Percentiles rank a stretch among this genome's conserved stretches.
phyloP scores from a whole-genome alignment of 2,329 filamentous ascomycete genomes.

The Aspergillus pseudoviridinutans region DNA sequence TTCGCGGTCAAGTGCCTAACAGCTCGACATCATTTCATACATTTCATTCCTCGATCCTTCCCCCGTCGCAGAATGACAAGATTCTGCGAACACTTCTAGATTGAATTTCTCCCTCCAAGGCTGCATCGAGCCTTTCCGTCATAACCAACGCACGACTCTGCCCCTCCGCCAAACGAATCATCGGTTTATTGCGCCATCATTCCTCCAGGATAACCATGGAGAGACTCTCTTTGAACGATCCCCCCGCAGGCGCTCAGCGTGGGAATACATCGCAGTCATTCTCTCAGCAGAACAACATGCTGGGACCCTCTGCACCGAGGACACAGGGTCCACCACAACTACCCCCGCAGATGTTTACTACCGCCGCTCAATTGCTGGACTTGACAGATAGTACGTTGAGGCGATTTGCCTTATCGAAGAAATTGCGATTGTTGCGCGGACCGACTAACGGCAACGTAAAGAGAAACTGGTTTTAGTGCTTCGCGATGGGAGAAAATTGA shows the following conservation, averaged over 20 bases:
- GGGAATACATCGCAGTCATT: slow-evolving; percentile 27
- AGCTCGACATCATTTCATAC: neutral
- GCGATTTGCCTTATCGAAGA: neutral
- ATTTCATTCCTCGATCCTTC: neutral
- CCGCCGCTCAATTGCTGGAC: slow-evolving; percentile 89
- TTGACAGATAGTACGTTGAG: slow-evolving; percentile 83
- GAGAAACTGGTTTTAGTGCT: slow-evolving; percentile 93
- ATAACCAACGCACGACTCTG: slow-evolving; percentile 3
- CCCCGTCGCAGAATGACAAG: neutral
- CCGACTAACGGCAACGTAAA: slow-evolving; percentile 37
- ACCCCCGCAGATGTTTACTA: slow-evolving; percentile 94
- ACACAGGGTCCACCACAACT: slow-evolving; percentile 44
- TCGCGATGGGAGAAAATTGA: slow-evolving; percentile 88
- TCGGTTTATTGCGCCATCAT: slow-evolving; percentile 9
- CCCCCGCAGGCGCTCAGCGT: slow-evolving; percentile 23
- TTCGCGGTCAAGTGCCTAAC: neutral
- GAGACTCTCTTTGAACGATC: slow-evolving; percentile 34
- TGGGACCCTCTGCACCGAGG: slow-evolving; percentile 24
- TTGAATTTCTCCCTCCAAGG: neutral
- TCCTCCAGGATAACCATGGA: slow-evolving; percentile 27
- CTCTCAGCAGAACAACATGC: slow-evolving; percentile 21
- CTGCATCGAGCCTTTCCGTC: neutral
- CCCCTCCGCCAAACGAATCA: slow-evolving; percentile 4
- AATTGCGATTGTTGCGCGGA: neutral
- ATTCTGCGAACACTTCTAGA: neutral